A percentile compares a stretch with the other conserved stretches of the same genome.
phyloP scores from a whole-genome alignment of 352 stramenopile species.

The Phytophthora crassamura region DNA sequence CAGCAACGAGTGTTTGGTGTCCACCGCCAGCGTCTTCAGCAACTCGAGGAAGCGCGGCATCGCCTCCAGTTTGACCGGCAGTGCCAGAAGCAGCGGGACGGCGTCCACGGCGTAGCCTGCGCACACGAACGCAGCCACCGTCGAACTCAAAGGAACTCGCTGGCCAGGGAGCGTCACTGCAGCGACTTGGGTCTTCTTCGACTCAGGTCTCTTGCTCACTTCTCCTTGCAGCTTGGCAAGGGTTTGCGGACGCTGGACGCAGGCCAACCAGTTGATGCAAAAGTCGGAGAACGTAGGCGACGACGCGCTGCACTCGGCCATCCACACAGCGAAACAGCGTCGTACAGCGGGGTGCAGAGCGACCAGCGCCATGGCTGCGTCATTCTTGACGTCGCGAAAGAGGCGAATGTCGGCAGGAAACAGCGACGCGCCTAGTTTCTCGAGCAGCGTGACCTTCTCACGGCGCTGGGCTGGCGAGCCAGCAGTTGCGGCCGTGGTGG shows the following conservation, averaged over 20 bases:
- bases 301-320: slow-evolving; percentile 18
- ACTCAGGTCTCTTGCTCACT: background rate
- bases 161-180: background rate
- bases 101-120: slow-evolving; percentile 32
- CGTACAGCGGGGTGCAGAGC: slow-evolving; percentile 23
- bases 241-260: slow-evolving; percentile 29
- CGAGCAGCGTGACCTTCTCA: slow-evolving; percentile 25
- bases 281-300: slow-evolving; percentile 27
- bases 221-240: slow-evolving; percentile 2
- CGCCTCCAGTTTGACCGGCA: slow-evolving; percentile 27
- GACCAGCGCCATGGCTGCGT: slow-evolving; percentile 8
- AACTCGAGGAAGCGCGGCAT: slow-evolving; percentile 32
- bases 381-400: slow-evolving; percentile 27
- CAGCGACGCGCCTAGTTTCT: slow-evolving; percentile 27
- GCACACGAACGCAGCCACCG: slow-evolving; percentile 28
- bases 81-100: slow-evolving; percentile 28
- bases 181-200: background rate
- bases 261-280: slow-evolving; percentile 38
- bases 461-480: slow-evolving; percentile 26
- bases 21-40: slow-evolving; percentile 25
- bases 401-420: slow-evolving; percentile 19
- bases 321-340: slow-evolving; percentile 30
- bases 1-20: slow-evolving; percentile 35
- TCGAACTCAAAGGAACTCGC: slow-evolving; percentile 25
- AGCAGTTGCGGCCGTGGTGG: slow-evolving; percentile 20